Base-by-base conservation (phyloP, 352 stramenopile species). In the Pythium phragmiticola region DNA sequence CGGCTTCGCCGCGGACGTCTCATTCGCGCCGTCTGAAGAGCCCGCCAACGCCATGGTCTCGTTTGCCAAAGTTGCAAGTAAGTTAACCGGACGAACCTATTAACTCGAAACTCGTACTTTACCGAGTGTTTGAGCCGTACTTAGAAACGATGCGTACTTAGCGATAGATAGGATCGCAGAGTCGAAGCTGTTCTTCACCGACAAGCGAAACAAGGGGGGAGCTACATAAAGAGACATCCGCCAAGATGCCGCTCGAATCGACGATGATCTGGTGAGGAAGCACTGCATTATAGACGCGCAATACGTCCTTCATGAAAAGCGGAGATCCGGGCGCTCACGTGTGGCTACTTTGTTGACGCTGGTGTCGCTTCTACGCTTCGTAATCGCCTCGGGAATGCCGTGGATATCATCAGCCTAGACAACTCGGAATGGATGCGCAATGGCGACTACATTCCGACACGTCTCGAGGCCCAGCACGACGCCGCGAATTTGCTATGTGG, bases 381-480 rank as follows among this genome's bases (percentile, higher is more conserved):
- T 19, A 53, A 47, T 59, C 43, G 30, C 26, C 19, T 53, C 13
- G 23, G 47, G 48, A 69, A 69, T 46, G 28, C 50, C 28, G 30
- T 49, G 39, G 49, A 64, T 39, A 19, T 2, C 14, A 30, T 30
- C 57, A 94, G 85, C 62, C 66, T 99, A 69, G 97, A 99, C 78
- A 99, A 97, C 74, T 98, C 94, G 65, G 95, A 99, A 76, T 98
- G 89, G 84, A 99, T 99, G 96, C 91, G 98, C 46, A 99, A 99
- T 79, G 97, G 97, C 45, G 98, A 99, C 79, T 99, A 99, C 86
- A 92, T 98, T 67, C 97, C 97, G 49, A 98, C 96, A 54, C 94
- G 98, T 56, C 81, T 99, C 54, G 96, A 99, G 69, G 96, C 97
- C 6, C 97, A 99, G 74, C 89, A 98, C 69, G 98, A 99, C 78